Evolutionary conservation across 768 basidiomycete genomes (phyloP), one percentile per base, ranked within the genome.

Genomic region (Termitomyces eurrhizus): DNA sequence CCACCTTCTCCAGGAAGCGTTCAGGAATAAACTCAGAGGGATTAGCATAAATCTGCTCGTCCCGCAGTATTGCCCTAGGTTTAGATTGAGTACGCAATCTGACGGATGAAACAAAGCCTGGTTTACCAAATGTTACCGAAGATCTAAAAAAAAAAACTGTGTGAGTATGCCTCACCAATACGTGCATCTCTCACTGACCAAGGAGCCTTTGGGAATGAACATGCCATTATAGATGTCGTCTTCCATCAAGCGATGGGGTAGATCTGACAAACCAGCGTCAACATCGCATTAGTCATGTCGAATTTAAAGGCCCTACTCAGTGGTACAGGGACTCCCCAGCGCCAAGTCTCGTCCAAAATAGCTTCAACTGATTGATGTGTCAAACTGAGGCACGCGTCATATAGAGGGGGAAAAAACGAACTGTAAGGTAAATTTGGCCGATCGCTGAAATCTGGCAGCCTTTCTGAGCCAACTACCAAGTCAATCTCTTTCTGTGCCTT

Each of bases 401-500:
- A 33, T n/a, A 45, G n/a, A 24, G 21, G 21, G 21, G 21, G 41
- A 45, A 45, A 24, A 39, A 29, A 64, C 77, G 18, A 48, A 77
- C 82, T 72, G 68, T 82, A 91, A 7, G 87, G 86, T 58, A 92
- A 69, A 1, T 70, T 73, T 3, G 71, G 60, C 4, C 87, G 76
- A 68, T 90, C 89, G 42, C 72, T 75, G 62, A 87, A 81, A 0
- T 73, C 77, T 0, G 90, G 90, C 33, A 90, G 74, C 9, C 88
- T 77, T 46, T 79, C 79, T 35, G 67, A 60, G 11, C 85, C 85
- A 41, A 86, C 74, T 16, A 88, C 82, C 1, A 65, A 57, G 66
- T 92, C 90, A 18, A 92, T 79, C 64, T 92, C 89, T 21, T 76
- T 73, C 66, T 89, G 87, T 0, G 85, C 89, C 58, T 80, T 82